Evolutionary conservation across 768 basidiomycete genomes (phyloP), one percentile per base, ranked within the genome.

Genomic region (Mycena rosella): DNA sequence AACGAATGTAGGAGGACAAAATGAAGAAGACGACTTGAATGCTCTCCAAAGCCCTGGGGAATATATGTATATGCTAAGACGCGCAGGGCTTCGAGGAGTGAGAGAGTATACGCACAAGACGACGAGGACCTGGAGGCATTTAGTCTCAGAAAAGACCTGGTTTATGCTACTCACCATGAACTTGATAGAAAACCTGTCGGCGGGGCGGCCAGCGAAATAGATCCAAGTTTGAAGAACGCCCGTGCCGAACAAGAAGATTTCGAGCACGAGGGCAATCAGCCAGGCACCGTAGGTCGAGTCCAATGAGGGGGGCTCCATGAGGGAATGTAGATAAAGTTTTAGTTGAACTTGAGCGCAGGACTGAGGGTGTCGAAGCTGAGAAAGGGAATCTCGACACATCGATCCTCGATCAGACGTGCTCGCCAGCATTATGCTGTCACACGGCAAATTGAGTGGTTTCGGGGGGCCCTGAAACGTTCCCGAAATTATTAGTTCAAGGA

Each of bases 261-360:
- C 67, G 17, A 68, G 10, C 17, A 63, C 44, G 36, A 68, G 62
- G 1, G 67, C 44, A 4, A 68, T 45, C 4, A 68, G 48, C 67
- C 67, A 68, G 24, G 60, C 67, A 10, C 67, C 67, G 62, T 68
- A 68, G 8, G 67, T 68, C 13, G 67, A 59, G 22, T 59, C 67
- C 42, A 68, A 57, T 17, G 61, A 51, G 49, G 2, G 22, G 10
- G 22, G n/a, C n/a, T n/a, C n/a, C 56, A 59, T 65, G 14, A 64
- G 55, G 14, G 63, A 64, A n/a, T 42, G 63, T 56, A 40, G 38
- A 13, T 40, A 15, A 40, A 8, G 32, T 34, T 34, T 8, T 13
- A 40, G n/a, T n/a, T n/a, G n/a, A n/a, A n/a, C n/a, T n/a, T n/a
- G n/a, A n/a, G n/a, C n/a, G n/a, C n/a, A n/a, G n/a, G n/a, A n/a